Conservation (phyloP, 352 stramenopile genomes). For the Pythium volutum region DNA sequence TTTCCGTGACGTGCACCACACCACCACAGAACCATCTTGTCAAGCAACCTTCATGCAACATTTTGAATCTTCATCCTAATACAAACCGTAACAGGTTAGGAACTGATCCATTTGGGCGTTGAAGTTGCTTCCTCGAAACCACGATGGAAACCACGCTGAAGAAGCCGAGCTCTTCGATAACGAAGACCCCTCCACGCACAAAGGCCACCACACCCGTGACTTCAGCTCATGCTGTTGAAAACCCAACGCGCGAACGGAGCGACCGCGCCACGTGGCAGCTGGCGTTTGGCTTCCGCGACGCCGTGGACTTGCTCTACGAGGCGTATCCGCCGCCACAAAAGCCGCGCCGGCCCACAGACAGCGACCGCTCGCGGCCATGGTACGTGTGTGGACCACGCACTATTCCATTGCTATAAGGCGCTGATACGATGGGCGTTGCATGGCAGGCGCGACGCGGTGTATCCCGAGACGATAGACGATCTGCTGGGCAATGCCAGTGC, state of each 20-base stretch:
- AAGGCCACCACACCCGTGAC: background rate
- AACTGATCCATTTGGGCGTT: background rate
- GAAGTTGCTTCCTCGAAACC: background rate
- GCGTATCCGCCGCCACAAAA: slow-evolving; percentile 33
- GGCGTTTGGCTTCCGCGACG: slow-evolving; percentile 55
- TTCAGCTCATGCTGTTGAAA: background rate
- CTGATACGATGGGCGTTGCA: background rate
- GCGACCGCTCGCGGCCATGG: slow-evolving; percentile 40
- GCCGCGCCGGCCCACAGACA: slow-evolving; percentile 38
- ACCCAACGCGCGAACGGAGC: background rate
- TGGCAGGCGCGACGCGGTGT: slow-evolving; percentile 28
- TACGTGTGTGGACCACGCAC: slow-evolving; percentile 11
- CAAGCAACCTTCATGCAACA: slow-evolving; percentile 17
- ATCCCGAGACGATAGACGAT: slow-evolving; percentile 30
- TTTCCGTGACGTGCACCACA: slow-evolving; percentile 19
- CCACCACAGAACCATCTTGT: slow-evolving; percentile 10
- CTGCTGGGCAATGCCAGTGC: slow-evolving; percentile 53
- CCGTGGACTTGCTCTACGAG: slow-evolving; percentile 53
- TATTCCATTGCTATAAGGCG: background rate
- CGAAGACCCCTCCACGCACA: background rate
- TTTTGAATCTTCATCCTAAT: background rate
- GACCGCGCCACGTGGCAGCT: slow-evolving; percentile 42
- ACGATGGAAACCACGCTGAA: background rate
- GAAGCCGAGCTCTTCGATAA: background rate
- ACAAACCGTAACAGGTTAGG: slow-evolving; percentile 3